These are phyloP conservation scores for Hansenula lynferdii DNA, from an alignment of 1,139 yeast genomes.

Conservation along the genomic window DNA sequence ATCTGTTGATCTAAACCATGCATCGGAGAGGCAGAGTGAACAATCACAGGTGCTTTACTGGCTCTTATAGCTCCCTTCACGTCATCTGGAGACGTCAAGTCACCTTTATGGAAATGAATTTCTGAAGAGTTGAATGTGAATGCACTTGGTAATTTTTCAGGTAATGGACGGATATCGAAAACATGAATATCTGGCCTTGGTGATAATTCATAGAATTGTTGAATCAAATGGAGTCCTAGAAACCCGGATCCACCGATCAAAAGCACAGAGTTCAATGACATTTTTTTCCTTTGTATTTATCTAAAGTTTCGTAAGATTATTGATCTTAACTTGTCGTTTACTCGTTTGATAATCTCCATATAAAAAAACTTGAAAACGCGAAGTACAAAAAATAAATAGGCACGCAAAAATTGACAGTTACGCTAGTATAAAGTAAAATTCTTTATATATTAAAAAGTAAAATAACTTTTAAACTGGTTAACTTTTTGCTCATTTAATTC, in stretches of 20 bases:
- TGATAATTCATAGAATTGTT: slow-evolving; percentile 65
- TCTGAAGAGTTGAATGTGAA: slow-evolving; percentile 64
- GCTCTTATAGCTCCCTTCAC: slow-evolving; percentile 56
- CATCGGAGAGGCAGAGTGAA: slow-evolving; percentile 95
- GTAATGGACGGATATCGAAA: slow-evolving; percentile 86
- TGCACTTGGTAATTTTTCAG: slow-evolving; percentile 61
- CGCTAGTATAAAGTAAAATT: too few species aligned
- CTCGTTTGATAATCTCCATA: too few species aligned
- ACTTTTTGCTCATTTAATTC: slow-evolving; percentile 19
- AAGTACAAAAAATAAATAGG: too few species aligned
- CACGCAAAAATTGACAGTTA: too few species aligned
- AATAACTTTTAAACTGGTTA: slow-evolving; percentile 11
- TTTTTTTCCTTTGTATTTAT: too few species aligned
- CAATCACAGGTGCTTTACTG: slow-evolving; percentile 69
- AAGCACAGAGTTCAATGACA: slow-evolving; percentile 53
- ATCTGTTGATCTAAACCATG: slow-evolving; percentile 80
- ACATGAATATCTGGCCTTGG: slow-evolving; percentile 80
- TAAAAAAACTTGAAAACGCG: too few species aligned
- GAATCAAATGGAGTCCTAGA: slow-evolving; percentile 84
- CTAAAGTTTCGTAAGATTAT: too few species aligned
- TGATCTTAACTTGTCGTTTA: too few species aligned
- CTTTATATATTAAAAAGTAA: slow-evolving; percentile 10
- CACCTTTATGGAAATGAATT: slow-evolving; percentile 72
- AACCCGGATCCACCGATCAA: slow-evolving; percentile 95
- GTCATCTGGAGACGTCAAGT: slow-evolving; percentile 70